Conservation (phyloP, 2,329 filamentous ascomycete species). For the Hymenoscyphus occultus region DNA sequence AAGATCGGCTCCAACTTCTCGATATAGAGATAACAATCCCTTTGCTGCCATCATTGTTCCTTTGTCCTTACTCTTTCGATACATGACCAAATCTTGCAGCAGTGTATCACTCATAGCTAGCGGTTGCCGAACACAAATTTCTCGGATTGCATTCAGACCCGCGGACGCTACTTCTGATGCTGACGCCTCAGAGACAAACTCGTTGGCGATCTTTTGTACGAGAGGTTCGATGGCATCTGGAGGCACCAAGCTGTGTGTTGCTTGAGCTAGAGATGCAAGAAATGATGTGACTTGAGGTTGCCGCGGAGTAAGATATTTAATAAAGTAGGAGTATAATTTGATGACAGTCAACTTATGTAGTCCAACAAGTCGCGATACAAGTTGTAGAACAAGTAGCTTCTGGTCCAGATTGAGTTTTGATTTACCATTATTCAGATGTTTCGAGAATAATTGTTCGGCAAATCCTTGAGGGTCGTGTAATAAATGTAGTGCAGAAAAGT, state of each 20-base stretch:
- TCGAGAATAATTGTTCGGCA: conserved; percentile 83
- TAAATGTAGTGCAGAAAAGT: conserved; percentile 93
- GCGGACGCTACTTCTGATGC: conserved; percentile 88
- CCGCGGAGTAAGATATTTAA: conserved; percentile 83
- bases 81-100: conserved; percentile 93
- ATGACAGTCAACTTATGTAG: conserved; percentile 89
- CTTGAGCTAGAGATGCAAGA: conserved; percentile 86
- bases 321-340: conserved; percentile 92
- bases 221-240: conserved; percentile 89
- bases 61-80: conserved; percentile 97
- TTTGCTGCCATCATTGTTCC: conserved; percentile 98
- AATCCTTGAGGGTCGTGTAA: conserved; percentile 94
- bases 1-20: conserved; percentile 86
- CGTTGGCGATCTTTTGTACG: conserved; percentile 93
- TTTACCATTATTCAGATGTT: conserved; percentile 85
- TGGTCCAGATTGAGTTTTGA: conserved; percentile 83
- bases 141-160: conserved; percentile 89
- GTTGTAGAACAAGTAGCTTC: conserved; percentile 83
- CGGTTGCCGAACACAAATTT: conserved; percentile 89
- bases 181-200: conserved; percentile 94
- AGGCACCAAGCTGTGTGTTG: conserved; percentile 85
- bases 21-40: conserved; percentile 83
- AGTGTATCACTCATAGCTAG: conserved; percentile 95
- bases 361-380: conserved; percentile 87
- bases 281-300: conserved; percentile 92